Base-by-base conservation (phyloP, 495 filamentous ascomycete genomes). In the Tricharina praecox region DNA sequence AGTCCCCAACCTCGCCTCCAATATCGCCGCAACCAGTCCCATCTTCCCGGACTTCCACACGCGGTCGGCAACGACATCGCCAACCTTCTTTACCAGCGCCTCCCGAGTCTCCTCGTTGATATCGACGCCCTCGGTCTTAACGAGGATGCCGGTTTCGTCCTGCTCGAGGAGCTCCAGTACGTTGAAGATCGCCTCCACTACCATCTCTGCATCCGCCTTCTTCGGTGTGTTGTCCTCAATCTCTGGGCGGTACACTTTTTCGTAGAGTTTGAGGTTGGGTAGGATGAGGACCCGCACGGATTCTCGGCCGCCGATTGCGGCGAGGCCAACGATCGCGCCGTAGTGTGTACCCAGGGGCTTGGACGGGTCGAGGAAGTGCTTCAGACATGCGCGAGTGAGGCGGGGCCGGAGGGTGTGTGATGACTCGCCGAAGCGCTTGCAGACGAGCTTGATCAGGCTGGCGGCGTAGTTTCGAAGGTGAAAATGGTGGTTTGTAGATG, bases 341-440 rank as follows among this genome's bases (percentile, higher is more conserved):
- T 85, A 96, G 55, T 90, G 82, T 3, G 85, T 78, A 15, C 77
- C 73, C 3, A 86, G 71, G 0, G 84, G 75, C 57, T 85, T 80
- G 24, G 74, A 70, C 0, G 85, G 82, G 60, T 94, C 85, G 5
- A 97, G 74, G 62, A 94, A 86, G 54, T 76, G 68, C 66, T 93
- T 94, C 2, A 96, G 72, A 60, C 83, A 95, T 0, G 84, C 85
- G 11, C 90, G 75, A 11, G 85, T 82, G n/a, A 97, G 73, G 26
- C 90, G 78, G 0, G 90, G 78, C 45, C 84, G 84, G 15, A 97
- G 72, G 20, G 78, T 77, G 40, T 77, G 73, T 33, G 83, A 88
- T 11, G 74, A 71, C 32, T 74, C 69, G 11, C 75, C 73, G 69
- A 86, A 94, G 53, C 82, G 84, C 34, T 68, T 71, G 10, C 77